Evolutionary conservation across 805 yeast species (phyloP).

Genomic region (Lipomyces sp.): DNA sequence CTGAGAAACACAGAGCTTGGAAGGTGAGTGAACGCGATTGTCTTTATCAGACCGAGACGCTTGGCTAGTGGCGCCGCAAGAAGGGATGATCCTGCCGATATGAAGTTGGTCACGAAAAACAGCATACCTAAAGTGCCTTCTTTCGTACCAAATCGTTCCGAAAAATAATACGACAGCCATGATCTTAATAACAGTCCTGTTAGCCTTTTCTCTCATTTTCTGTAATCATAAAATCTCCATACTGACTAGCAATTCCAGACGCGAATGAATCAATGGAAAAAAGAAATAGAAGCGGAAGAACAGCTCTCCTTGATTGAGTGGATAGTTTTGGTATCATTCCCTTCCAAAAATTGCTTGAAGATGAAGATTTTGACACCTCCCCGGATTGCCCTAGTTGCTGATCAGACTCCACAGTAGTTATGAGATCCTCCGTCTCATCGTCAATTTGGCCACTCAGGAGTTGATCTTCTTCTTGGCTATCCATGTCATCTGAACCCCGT

Average conservation of each 20-base stretch:
- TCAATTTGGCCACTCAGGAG: background rate
- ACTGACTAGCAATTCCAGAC: constrained; percentile 65
- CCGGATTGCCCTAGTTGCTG: no score
- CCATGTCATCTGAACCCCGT: background rate
- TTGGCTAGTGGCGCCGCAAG: constrained; percentile 76
- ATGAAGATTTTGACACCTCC: no score
- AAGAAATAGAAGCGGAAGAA: constrained; percentile 41
- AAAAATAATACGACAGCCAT: constrained; percentile 84
- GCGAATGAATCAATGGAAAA: constrained; percentile 89
- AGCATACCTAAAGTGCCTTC: constrained; percentile 67
- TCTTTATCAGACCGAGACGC: constrained; percentile 72
- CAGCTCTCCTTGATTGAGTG: constrained; percentile 30
- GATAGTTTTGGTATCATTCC: constrained; percentile 16
- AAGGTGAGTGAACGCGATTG: constrained; percentile 72
- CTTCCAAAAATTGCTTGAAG: background rate
- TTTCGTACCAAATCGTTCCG: constrained; percentile 57
- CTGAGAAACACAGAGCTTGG: constrained; percentile 74
- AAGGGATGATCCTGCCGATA: constrained; percentile 69
- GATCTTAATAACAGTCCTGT: constrained; percentile 46
- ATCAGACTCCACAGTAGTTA: constrained; percentile 49
- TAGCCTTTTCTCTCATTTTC: no score
- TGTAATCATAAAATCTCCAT: no score
- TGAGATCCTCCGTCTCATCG: constrained; percentile 7
- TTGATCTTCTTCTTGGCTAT: background rate
- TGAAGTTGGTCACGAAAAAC: constrained; percentile 64